Base-by-base conservation (phyloP, 495 filamentous ascomycete species). In the Annulohypoxylon moriforme region DNA sequence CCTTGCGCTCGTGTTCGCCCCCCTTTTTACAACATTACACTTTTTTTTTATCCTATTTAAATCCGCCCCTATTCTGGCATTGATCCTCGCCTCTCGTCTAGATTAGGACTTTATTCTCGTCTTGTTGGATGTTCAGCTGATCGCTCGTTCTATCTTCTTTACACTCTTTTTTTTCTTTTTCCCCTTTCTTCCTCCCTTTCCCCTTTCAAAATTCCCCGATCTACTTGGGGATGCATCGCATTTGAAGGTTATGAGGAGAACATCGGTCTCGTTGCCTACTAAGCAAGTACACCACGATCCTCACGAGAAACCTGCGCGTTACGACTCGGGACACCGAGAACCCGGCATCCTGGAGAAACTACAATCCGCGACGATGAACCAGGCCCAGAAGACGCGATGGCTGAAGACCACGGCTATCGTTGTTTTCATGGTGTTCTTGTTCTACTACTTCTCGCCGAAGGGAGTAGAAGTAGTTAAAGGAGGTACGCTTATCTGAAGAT, bases 371-470 rank as follows among this genome's bases (percentile, higher is more conserved):
- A 89, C 83, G 74, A 90, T 91, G 85, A 88, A 88, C 68, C 90
- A 92, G 80, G 87, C 86, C 69, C 90, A 93, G 82, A 88, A 86
- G 83, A 90, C 89, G 64, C 88, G 93, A 74, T 94, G 90, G 79
- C 69, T 96, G 68, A 97, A 96, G 88, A 91, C 92, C 40, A 92
- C 90, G 36, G 91, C 90, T 72, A 88, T 96, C 70, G 83, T 96
- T 61, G 86, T 89, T 56, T 87, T 91, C 74, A 69, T 97, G 44
- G 78, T 97, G 64, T 84, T 95, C 71, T 78, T 95, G 24, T 84
- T 96, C 60, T 90, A 93, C 77, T 93, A 89, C 80, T 81, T 97
- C 59, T 87, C 89, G 13, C 92, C 93, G 2, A 80, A 78, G 40
- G 81, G 84, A 29, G 80, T 84, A 20, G 77, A 84, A 57, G 71